A percentile compares a stretch with the other conserved stretches of the same genome.
Conservation (phyloP, 1,284 basidiomycete species). For the Cryptococcus jaspeensis region DNA sequence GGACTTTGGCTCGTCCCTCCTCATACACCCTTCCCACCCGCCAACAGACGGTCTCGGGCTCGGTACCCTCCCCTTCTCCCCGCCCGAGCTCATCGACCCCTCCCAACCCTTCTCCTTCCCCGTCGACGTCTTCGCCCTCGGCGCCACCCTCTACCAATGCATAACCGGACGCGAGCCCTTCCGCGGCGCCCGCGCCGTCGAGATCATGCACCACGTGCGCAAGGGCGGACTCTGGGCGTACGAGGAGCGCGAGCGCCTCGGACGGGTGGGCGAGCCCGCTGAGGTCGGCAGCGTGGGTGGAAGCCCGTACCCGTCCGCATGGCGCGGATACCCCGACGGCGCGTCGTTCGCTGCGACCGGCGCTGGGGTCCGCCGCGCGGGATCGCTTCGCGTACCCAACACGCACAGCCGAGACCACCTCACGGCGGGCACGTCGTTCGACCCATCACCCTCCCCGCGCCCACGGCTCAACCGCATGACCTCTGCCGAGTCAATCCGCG, state of each 20-base stretch:
- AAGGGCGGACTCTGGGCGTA: conserved; percentile 54
- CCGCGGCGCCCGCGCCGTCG: conserved; percentile 47
- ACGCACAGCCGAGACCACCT: conserved; percentile 11
- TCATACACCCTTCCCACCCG: conserved; percentile 48
- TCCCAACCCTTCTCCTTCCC: conserved; percentile 52
- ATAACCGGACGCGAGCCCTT: conserved; percentile 55
- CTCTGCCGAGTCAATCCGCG: conserved; percentile 35
- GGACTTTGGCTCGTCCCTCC: conserved; percentile 55
- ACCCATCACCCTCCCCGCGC: not conserved
- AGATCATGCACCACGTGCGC: conserved; percentile 53
- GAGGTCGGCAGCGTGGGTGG: conserved; percentile 14
- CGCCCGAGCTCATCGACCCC: conserved; percentile 54
- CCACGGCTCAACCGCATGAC: conserved; percentile 25
- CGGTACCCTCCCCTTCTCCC: conserved; percentile 55
- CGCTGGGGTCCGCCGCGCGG: conserved; percentile 27
- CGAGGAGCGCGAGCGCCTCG: conserved; percentile 49
- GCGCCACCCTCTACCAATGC: conserved; percentile 54
- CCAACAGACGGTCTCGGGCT: conserved; percentile 53
- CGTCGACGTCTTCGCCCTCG: conserved; percentile 56
- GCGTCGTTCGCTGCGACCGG: not conserved
- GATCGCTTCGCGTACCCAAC: conserved; percentile 32
- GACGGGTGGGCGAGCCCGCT: conserved; percentile 25
- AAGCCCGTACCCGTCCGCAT: conserved; percentile 41
- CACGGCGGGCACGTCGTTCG: conserved; percentile 2
- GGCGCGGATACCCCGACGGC: conserved; percentile 17